These are phyloP conservation scores for Botrytis hyacinthi DNA, from an alignment of 2,329 filamentous ascomycete species.

Conservation along the genomic window DNA sequence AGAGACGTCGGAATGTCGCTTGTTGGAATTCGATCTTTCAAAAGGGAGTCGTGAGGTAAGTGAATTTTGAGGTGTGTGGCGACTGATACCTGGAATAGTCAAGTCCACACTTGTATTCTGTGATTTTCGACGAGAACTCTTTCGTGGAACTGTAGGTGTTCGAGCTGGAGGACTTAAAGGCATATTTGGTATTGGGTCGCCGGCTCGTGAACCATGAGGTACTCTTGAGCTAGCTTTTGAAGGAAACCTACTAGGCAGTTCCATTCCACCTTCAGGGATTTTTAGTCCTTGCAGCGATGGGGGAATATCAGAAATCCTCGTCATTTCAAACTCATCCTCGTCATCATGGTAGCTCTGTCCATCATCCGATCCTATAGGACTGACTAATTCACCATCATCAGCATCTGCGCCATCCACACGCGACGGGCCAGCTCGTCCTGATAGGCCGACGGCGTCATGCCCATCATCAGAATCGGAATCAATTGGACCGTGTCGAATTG, in stretches of 20 bases:
- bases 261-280: conserved; percentile 35
- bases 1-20: conserved; percentile 51
- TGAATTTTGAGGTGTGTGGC: conserved; percentile 28
- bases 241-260: conserved; percentile 59
- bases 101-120: conserved; percentile 32
- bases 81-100: conserved; percentile 17
- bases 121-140: conserved; percentile 62
- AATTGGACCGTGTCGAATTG: conserved; percentile 53
- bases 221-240: conserved; percentile 53
- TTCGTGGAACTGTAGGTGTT: conserved; percentile 59
- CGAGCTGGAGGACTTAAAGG: conserved; percentile 24
- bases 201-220: conserved; percentile 24
- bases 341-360: conserved; percentile 49
- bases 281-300: conserved; percentile 62
- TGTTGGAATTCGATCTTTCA: conserved; percentile 54
- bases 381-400: conserved; percentile 33
- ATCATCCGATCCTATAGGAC: conserved; percentile 39
- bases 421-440: conserved; percentile 43
- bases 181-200: conserved; percentile 43
- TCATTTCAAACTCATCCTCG: conserved; percentile 43
- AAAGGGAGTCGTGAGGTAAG: conserved; percentile 50
- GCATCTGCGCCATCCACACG: conserved; percentile 33
- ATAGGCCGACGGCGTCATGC: neutral
- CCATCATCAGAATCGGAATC: conserved; percentile 57
- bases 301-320: conserved; percentile 49